A percentile compares a stretch with the other conserved stretches of the same genome.
Evolutionary conservation across 129 eudicot genomes (phyloP).

Genomic region (Gnaphalium uliginosum): DNA sequence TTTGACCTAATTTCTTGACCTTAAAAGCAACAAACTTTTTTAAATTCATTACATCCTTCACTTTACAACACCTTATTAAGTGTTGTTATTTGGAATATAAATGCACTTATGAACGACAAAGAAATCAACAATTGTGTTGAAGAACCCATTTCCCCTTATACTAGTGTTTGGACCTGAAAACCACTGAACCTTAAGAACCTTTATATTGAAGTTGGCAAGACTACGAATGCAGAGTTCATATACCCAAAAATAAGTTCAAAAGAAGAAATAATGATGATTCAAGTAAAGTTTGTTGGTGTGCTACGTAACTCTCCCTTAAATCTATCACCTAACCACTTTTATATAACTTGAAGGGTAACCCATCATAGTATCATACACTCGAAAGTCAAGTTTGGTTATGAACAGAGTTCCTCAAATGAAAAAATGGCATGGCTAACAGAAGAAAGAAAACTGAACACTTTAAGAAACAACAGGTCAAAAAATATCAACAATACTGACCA

Average conservation of each 20-base stretch:
- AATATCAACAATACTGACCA: conserved; percentile 48
- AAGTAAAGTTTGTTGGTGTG: background rate
- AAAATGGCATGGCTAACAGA: background rate
- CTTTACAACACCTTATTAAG: background rate
- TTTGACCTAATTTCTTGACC: background rate
- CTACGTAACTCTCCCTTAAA: background rate
- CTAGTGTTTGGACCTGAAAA: background rate
- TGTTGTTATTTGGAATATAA: background rate
- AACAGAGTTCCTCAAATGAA: background rate
- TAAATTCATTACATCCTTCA: background rate
- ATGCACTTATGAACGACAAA: background rate
- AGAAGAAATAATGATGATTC: background rate
- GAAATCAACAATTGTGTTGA: background rate
- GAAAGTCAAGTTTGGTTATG: background rate
- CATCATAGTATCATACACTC: background rate
- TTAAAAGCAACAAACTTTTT: too few relatives aligned
- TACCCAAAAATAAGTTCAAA: background rate
- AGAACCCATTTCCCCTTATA: background rate
- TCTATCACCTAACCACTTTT: background rate
- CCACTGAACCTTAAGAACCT: background rate
- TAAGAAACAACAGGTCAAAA: background rate
- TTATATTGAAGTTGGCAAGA: background rate
- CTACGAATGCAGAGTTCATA: background rate
- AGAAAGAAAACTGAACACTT: background rate
- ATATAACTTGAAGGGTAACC: background rate